Conservation (phyloP, 2,329 filamentous ascomycete genomes). For the Pseudogymnoascus sp. region DNA sequence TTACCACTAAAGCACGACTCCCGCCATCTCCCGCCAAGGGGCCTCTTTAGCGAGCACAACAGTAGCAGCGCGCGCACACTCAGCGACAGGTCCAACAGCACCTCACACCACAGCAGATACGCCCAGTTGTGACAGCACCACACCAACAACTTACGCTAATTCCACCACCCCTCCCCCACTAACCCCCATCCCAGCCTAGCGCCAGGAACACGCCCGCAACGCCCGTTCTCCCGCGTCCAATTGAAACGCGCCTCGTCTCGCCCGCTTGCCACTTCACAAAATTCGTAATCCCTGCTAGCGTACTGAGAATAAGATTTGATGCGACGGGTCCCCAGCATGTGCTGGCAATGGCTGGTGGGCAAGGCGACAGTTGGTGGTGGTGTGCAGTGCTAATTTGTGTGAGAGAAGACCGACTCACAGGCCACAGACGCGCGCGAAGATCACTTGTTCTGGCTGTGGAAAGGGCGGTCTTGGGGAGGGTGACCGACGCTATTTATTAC, state of each 20-base stretch:
- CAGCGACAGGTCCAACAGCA: not conserved
- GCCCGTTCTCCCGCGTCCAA: not conserved
- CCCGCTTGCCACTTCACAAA: not conserved
- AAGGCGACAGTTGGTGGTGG: too few species aligned
- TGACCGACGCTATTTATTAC: too few species aligned
- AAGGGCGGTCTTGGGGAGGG: too few species aligned
- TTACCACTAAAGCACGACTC: not conserved
- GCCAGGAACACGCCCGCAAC: not conserved
- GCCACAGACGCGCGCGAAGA: too few species aligned
- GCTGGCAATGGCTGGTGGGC: not conserved
- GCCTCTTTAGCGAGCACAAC: not conserved
- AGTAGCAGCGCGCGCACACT: not conserved
- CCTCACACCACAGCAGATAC: not conserved
- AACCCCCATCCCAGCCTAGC: not conserved
- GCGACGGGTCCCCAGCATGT: not conserved
- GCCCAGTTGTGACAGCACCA: not conserved
- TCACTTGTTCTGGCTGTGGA: too few species aligned
- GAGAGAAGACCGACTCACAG: too few species aligned
- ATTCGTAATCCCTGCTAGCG: not conserved
- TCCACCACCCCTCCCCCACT: not conserved
- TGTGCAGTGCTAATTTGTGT: too few species aligned
- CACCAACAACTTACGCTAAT: not conserved
- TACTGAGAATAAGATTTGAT: not conserved
- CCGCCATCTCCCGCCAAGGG: not conserved
- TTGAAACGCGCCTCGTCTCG: not conserved